Percentiles rank a stretch among this genome's conserved stretches.
phyloP scores from a whole-genome alignment of 2,329 filamentous ascomycete genomes.

The Penicillium concentricum region DNA sequence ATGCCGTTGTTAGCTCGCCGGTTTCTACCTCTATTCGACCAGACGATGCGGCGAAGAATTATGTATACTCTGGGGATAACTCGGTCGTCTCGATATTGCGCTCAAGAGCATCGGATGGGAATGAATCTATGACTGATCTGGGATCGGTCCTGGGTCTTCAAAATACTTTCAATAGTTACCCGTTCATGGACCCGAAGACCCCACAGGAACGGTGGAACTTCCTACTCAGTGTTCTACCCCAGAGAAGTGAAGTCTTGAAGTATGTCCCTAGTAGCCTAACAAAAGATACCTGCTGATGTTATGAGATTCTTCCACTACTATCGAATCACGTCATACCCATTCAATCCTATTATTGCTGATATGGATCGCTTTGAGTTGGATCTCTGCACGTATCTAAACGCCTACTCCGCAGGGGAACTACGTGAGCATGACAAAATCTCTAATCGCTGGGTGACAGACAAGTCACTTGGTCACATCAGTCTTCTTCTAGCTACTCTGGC shows the following conservation, averaged over 20 bases:
- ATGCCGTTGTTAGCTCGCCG: too few species aligned
- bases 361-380: constrained; percentile 32
- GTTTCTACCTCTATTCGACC: too few species aligned
- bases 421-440: constrained; percentile 18
- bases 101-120: constrained; percentile 25
- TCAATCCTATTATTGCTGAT: constrained; percentile 33
- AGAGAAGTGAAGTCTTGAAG: constrained; percentile 28
- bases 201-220: constrained; percentile 27
- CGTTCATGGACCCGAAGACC: constrained; percentile 30
- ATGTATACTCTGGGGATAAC: constrained; percentile 33
- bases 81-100: constrained; percentile 33
- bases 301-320: constrained; percentile 35
- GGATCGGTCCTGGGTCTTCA: constrained; percentile 33
- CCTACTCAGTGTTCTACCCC: constrained; percentile 25
- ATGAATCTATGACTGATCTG: constrained; percentile 29
- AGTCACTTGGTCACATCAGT: constrained; percentile 30
- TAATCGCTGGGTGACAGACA: constrained; percentile 25
- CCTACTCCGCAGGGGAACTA: constrained; percentile 25
- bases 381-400: constrained; percentile 31
- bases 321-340: constrained; percentile 29
- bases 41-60: constrained; percentile 15
- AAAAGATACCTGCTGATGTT: background rate
- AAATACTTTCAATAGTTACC: constrained; percentile 32
- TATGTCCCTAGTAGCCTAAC: constrained; percentile 2
- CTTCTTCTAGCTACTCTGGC: constrained; percentile 31